These are phyloP conservation scores for Aegilops longissima DNA, from an alignment of 176 grass and related monocot genomes.

Conservation along the genomic window DNA sequence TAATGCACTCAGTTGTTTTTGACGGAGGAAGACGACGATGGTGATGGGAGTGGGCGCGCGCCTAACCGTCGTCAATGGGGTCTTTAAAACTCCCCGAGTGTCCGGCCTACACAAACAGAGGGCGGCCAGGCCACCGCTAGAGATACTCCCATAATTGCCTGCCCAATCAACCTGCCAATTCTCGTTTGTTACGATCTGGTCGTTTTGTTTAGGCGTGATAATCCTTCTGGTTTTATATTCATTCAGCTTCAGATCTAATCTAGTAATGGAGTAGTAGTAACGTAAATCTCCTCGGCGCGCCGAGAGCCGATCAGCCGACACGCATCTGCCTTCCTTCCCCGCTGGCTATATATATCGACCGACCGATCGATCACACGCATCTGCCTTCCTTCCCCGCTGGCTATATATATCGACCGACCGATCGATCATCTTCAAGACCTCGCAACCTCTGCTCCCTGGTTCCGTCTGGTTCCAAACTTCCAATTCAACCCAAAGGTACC, in stretches of 20 bases:
- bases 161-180: not conserved
- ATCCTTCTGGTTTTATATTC: not conserved
- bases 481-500: not conserved
- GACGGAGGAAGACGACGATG: not conserved
- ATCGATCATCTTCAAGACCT: not conserved
- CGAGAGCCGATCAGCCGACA: not conserved
- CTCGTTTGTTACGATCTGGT: not conserved
- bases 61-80: conserved; percentile 6
- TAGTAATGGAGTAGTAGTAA: not conserved
- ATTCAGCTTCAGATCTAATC: not conserved
- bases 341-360: conserved; percentile 10
- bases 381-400: not conserved
- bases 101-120: not conserved
- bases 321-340: not conserved
- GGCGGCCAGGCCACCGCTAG: not conserved
- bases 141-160: not conserved
- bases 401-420: conserved; percentile 7
- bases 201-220: not conserved
- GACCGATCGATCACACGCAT: not conserved
- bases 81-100: not conserved
- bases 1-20: too few species aligned
- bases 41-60: not conserved
- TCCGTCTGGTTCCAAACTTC: not conserved
- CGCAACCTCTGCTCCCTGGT: not conserved
- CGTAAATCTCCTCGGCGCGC: not conserved